phyloP scores from a whole-genome alignment of 345 rosid species.

The Hibiscus syriacus region DNA sequence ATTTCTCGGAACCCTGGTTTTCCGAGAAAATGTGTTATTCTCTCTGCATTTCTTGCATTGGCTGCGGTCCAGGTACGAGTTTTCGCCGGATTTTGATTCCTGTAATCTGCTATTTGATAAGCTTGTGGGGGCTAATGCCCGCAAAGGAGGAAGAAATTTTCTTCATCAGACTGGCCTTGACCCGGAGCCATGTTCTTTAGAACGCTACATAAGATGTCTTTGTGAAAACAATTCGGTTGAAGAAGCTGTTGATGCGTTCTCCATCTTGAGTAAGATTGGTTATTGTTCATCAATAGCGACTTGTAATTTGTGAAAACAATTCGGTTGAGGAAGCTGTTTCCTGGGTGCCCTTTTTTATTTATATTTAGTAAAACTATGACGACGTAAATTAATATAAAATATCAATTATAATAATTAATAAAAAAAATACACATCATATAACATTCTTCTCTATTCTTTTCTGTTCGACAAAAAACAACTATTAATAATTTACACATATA shows the following conservation, averaged over 20 bases:
- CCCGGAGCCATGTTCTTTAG: constrained; percentile 30
- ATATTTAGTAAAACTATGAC: too few relatives aligned
- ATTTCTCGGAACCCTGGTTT: constrained; percentile 45
- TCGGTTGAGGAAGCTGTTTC: too few relatives aligned
- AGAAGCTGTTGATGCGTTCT: constrained; percentile 36
- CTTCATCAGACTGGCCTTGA: constrained; percentile 30
- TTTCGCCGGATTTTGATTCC: constrained; percentile 35
- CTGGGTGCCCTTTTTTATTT: too few relatives aligned
- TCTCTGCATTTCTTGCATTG: constrained; percentile 49
- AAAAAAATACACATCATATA: too few relatives aligned
- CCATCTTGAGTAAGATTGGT: constrained; percentile 25
- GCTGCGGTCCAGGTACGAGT: constrained; percentile 27
- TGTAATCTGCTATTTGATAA: constrained; percentile 45
- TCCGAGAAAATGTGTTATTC: constrained; percentile 46
- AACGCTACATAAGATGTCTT: constrained; percentile 45
- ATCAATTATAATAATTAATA: too few relatives aligned
- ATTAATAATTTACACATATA: too few relatives aligned
- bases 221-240: constrained; percentile 38
- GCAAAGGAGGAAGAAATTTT: constrained; percentile 34
- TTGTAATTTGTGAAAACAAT: too few relatives aligned
- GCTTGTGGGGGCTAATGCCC: constrained; percentile 53
- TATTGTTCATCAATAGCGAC: constrained; percentile 19
- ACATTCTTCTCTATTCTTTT: too few relatives aligned
- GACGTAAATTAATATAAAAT: too few relatives aligned
- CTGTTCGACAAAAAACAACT: too few relatives aligned